These are phyloP conservation scores for Bipolaris bicolor DNA, from an alignment of 2,329 filamentous ascomycete species.

Conservation along the genomic window DNA sequence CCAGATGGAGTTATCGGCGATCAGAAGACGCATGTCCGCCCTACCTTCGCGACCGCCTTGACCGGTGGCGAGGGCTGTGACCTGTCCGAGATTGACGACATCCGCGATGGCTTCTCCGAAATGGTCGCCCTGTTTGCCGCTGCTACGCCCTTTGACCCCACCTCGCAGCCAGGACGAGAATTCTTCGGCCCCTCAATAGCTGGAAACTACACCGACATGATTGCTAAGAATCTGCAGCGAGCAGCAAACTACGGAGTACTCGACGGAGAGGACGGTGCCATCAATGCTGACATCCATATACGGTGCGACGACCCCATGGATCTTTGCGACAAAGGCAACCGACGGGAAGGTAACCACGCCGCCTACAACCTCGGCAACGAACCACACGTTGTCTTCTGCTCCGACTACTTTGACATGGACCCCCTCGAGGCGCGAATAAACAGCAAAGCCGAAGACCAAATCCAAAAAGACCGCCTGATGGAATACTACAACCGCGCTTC, in stretches of 20 bases:
- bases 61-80: conserved; percentile 43
- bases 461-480: conserved; percentile 31
- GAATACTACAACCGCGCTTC: conserved; percentile 45
- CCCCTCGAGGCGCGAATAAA: conserved; percentile 33
- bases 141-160: conserved; percentile 30
- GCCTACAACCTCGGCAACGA: conserved; percentile 47
- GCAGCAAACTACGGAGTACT: conserved; percentile 39
- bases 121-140: conserved; percentile 41
- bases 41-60: conserved; percentile 31
- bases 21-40: conserved; percentile 20
- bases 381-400: conserved; percentile 45
- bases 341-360: conserved; percentile 37
- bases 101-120: conserved; percentile 41
- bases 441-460: conserved; percentile 29
- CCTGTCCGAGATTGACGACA: conserved; percentile 31
- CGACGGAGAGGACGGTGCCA: conserved; percentile 26
- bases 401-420: conserved; percentile 37
- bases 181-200: conserved; percentile 36
- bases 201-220: conserved; percentile 38
- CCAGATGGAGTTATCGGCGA: conserved; percentile 36
- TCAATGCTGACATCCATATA: conserved; percentile 41
- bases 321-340: conserved; percentile 34
- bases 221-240: conserved; percentile 35
- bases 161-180: conserved; percentile 32
- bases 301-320: conserved; percentile 44